These are phyloP conservation scores for Mesembryanthemum crystallinum DNA, from an alignment of 148 eudicot genomes.

Conservation along the genomic window DNA sequence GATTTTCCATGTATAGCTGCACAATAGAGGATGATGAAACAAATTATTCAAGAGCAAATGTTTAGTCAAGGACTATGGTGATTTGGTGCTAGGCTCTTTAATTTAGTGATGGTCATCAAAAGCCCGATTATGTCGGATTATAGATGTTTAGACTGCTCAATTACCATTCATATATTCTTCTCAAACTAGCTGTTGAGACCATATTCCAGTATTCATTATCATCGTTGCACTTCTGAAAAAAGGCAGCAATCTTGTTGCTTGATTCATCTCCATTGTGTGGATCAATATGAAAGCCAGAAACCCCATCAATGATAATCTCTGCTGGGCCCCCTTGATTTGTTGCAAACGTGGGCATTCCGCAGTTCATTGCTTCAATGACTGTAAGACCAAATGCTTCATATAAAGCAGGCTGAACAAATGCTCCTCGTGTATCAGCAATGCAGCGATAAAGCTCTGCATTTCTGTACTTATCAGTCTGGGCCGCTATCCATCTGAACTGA, in stretches of 20 bases:
- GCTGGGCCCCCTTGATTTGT: slow-evolving; percentile 98
- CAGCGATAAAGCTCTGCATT: slow-evolving; percentile 79
- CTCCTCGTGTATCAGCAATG: slow-evolving; percentile 87
- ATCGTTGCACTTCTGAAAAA: slow-evolving; percentile 68
- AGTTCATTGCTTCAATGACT: slow-evolving; percentile 95
- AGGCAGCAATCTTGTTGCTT: slow-evolving; percentile 77
- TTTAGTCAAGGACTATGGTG: neutral
- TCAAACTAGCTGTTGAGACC: slow-evolving; percentile 59
- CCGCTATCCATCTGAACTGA: slow-evolving; percentile 93
- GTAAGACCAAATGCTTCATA: slow-evolving; percentile 97
- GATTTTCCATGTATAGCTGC: slow-evolving; percentile 98
- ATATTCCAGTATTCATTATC: slow-evolving; percentile 59
- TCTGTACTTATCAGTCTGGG: slow-evolving; percentile 73
- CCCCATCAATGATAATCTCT: slow-evolving; percentile 82
- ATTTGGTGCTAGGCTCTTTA: slow-evolving; percentile 1
- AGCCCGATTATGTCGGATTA: neutral
- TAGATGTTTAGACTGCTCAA: neutral
- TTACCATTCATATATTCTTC: slow-evolving; percentile 87
- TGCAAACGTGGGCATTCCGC: slow-evolving; percentile 90
- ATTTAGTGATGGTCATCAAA: neutral
- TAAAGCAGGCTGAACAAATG: slow-evolving; percentile 88
- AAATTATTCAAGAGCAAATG: neutral
- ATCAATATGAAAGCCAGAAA: slow-evolving; percentile 84
- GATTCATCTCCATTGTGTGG: slow-evolving; percentile 77
- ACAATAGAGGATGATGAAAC: slow-evolving; percentile 10